Percentiles rank a stretch among this genome's conserved stretches.
Evolutionary conservation across 345 rosid species (phyloP).

Genomic region (Citrus inodora): DNA sequence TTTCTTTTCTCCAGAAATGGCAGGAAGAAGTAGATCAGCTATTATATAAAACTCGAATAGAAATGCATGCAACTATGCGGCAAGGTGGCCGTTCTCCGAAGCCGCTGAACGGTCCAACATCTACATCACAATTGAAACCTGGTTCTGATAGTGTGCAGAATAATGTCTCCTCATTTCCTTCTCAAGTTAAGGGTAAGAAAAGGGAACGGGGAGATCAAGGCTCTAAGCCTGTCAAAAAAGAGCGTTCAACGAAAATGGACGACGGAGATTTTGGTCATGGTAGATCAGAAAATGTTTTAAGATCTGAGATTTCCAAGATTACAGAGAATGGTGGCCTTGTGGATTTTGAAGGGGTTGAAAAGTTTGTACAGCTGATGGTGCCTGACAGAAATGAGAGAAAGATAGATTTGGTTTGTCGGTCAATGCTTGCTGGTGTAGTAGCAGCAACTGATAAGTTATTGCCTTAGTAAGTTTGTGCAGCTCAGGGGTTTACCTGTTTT

Average conservation of each 20-base stretch:
- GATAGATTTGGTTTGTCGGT: constrained; percentile 56
- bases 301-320: constrained; percentile 63
- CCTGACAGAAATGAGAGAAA: constrained; percentile 65
- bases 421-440: constrained; percentile 69
- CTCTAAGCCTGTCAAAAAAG: constrained; percentile 64
- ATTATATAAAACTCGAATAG: constrained; percentile 53
- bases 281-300: constrained; percentile 57
- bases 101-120: constrained; percentile 66
- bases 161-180: constrained; percentile 42
- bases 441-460: constrained; percentile 76
- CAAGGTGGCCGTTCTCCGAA: constrained; percentile 83
- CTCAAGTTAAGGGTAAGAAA: constrained; percentile 84
- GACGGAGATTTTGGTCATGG: constrained; percentile 52
- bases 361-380: constrained; percentile 72
- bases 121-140: constrained; percentile 65
- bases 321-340: constrained; percentile 77
- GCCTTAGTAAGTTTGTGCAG: constrained; percentile 76
- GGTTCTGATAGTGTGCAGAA: constrained; percentile 65
- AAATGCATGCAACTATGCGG: constrained; percentile 74
- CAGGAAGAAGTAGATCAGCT: constrained; percentile 77
- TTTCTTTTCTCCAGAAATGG: constrained; percentile 33
- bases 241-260: constrained; percentile 49
- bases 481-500: constrained; percentile 73
- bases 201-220: constrained; percentile 83
- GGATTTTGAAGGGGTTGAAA: constrained; percentile 78